phyloP scores from a whole-genome alignment of 2,329 filamentous ascomycete genomes.

The Sclerotinia borealis region DNA sequence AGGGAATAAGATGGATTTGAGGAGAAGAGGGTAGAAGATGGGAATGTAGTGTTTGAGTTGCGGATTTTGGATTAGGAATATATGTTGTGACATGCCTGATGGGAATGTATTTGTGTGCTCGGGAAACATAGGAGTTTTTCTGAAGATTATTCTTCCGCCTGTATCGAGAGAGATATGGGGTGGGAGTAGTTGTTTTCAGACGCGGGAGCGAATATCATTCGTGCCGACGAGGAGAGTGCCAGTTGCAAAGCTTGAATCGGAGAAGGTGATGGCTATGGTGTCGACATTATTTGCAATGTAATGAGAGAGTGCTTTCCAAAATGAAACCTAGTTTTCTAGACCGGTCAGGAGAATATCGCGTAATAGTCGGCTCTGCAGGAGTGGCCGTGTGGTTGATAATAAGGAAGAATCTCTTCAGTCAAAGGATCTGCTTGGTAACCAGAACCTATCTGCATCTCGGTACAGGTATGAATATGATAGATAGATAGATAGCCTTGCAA shows the following conservation, averaged over 20 bases:
- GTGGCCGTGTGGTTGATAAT: neutral
- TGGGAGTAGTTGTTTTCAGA: slow-evolving; percentile 25
- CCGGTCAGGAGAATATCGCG: slow-evolving; percentile 40
- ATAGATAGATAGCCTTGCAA: slow-evolving; percentile 39
- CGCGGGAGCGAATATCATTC: neutral
- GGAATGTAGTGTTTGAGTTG: neutral
- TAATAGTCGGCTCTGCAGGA: slow-evolving; percentile 31
- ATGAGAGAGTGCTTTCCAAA: neutral
- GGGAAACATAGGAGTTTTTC: slow-evolving; percentile 34
- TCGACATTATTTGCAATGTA: neutral
- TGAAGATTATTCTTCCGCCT: slow-evolving; percentile 35
- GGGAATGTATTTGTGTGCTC: slow-evolving; percentile 19
- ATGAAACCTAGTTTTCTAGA: slow-evolving; percentile 36
- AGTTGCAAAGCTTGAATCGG: slow-evolving; percentile 28
- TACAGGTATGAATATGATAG: slow-evolving; percentile 34
- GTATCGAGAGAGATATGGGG: slow-evolving; percentile 34
- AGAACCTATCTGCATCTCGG: neutral
- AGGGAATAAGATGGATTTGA: neutral
- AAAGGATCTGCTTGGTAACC: neutral
- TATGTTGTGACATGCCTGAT: neutral
- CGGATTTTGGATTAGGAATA: neutral
- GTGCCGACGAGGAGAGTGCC: neutral
- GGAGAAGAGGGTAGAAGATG: neutral
- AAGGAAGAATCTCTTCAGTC: neutral
- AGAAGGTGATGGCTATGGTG: slow-evolving; percentile 28